These are phyloP conservation scores for Pseudovirgaria hyperparasitica DNA, from an alignment of 2,329 filamentous ascomycete species.

Conservation along the genomic window DNA sequence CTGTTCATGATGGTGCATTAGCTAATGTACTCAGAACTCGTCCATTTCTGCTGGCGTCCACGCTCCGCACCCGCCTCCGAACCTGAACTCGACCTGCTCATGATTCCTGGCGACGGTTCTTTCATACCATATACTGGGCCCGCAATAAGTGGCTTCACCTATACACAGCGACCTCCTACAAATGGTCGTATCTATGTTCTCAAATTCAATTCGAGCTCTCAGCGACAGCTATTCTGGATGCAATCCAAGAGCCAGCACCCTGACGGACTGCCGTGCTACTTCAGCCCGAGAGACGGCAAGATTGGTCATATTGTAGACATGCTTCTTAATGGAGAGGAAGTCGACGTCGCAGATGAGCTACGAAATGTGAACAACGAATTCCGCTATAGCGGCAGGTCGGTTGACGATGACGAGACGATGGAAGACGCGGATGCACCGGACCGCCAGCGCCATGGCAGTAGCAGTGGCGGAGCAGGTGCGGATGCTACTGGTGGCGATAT, in stretches of 20 bases:
- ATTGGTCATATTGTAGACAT: conserved; percentile 78
- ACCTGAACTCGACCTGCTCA: conserved; percentile 78
- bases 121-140: conserved; percentile 60
- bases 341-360: conserved; percentile 65
- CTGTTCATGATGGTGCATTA: too few relatives aligned
- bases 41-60: conserved; percentile 95
- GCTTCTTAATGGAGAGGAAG: conserved; percentile 77
- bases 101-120: conserved; percentile 79
- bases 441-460: conserved; percentile 18
- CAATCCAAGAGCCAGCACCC: conserved; percentile 77
- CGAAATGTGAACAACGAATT: conserved; percentile 43
- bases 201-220: conserved; percentile 85
- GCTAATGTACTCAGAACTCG: too few relatives aligned
- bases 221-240: conserved; percentile 90
- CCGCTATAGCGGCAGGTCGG: conserved; percentile 33
- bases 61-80: conserved; percentile 56
- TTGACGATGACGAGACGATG: conserved; percentile 56
- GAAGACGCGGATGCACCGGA: conserved; percentile 44
- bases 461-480: conserved; percentile 67
- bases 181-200: conserved; percentile 88
- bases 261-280: conserved; percentile 57
- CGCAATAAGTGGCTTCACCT: conserved; percentile 40
- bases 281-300: conserved; percentile 75
- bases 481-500: conserved; percentile 86
- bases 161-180: conserved; percentile 49